A percentile compares a stretch with the other conserved stretches of the same genome.
phyloP scores from a whole-genome alignment of 2,329 filamentous ascomycete species.

The Aspergillus uvarum region DNA sequence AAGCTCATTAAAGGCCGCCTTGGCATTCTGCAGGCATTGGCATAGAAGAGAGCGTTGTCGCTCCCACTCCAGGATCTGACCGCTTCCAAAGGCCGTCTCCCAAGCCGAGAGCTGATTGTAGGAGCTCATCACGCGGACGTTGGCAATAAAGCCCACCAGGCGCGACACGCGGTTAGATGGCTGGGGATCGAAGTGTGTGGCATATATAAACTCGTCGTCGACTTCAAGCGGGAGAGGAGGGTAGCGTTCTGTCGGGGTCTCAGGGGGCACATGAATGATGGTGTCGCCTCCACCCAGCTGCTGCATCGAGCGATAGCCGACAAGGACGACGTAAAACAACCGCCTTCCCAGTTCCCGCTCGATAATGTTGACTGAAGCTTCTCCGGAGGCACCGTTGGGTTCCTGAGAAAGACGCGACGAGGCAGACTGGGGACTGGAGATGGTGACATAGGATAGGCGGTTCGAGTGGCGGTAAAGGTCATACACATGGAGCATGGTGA shows the following conservation, averaged over 20 bases:
- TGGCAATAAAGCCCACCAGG: constrained; percentile 77
- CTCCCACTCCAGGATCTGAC: constrained; percentile 71
- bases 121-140: constrained; percentile 73
- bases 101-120: constrained; percentile 77
- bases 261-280: constrained; percentile 72
- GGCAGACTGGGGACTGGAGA: constrained; percentile 25
- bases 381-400: constrained; percentile 17
- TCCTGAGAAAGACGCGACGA: constrained; percentile 25
- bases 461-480: constrained; percentile 34
- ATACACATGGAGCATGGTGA: constrained; percentile 44
- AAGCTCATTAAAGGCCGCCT: constrained; percentile 65
- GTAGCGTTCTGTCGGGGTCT: constrained; percentile 72
- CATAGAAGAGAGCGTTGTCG: constrained; percentile 73
- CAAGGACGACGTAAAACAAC: constrained; percentile 80
- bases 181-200: constrained; percentile 68
- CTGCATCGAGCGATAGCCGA: constrained; percentile 73
- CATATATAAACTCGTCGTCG: constrained; percentile 77
- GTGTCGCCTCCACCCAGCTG: constrained; percentile 72
- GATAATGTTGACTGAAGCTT: constrained; percentile 34
- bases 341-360: constrained; percentile 54
- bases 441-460: constrained; percentile 14
- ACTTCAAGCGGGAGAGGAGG: constrained; percentile 78
- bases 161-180: constrained; percentile 67
- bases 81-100: constrained; percentile 78
- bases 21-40: constrained; percentile 68